Evolutionary conservation across 2,329 filamentous ascomycete species (phyloP), one percentile per base, ranked within the genome.

Genomic region (Trichoderma breve): DNA sequence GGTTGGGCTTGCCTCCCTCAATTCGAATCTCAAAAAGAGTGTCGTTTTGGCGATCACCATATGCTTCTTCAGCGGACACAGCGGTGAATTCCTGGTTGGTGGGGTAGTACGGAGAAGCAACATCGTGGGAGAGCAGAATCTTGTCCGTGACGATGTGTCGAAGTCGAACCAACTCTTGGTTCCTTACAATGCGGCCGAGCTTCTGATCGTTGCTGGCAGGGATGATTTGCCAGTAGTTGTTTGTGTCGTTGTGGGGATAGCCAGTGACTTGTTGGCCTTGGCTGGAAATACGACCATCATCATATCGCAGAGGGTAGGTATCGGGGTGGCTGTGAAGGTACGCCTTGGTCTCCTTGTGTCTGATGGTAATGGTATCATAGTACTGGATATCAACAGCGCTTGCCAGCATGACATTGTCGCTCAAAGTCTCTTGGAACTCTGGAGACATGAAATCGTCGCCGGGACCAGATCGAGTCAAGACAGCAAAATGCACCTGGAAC

Each of bases 31-130:
- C 94, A 77, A 99, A 99, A 11, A 98, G 83, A 1, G 95, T 97
- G 75, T 99, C 96, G 75, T 97, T 95, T 79, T 89, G 89, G 55
- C 95, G 92, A 57, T 89, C 86, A 39, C 89, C 92, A 71, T 90
- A 86, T 3, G 92, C 94, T 43, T 95, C 89, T 53, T 93, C 92
- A 2, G 88, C 77, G 14, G 89, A 82, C 7, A 95, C 91, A 15
- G 94, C 94, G 18, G 96, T 98, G 80, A 99, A 99, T 81, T 99
- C 96, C 82, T 99, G 96, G 86, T 99, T 99, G 73, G 96, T 99
- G 5, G 96, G 95, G 82, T 91, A 97, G 84, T 91, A 97, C 32
- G 96, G 96, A 67, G 96, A 99, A 24, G 96, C 96, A 74, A 99
- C 96, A 82, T 99, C 96, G 82, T 99, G 96, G 4, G 95, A 97